phyloP scores from a whole-genome alignment of 441 rosid genomes.

The Populus hybrid region DNA sequence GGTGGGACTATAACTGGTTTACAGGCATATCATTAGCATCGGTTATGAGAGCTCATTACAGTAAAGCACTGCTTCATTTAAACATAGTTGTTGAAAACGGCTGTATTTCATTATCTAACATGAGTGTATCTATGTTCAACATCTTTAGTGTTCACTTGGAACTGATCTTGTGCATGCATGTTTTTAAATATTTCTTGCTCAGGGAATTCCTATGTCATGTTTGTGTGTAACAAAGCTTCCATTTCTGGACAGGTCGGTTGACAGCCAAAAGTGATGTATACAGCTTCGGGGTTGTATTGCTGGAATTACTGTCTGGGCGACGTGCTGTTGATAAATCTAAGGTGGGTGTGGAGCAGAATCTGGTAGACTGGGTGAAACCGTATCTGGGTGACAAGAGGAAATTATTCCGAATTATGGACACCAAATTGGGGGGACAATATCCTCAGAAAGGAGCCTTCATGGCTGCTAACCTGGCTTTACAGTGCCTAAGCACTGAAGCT shows the following conservation, averaged over 20 bases:
- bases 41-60: neutral
- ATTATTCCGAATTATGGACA: slow-evolving; percentile 62
- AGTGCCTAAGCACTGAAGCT: slow-evolving; percentile 45
- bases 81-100: neutral
- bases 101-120: neutral
- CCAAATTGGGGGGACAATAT: slow-evolving; percentile 66
- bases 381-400: slow-evolving; percentile 66
- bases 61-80: neutral
- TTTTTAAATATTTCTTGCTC: neutral
- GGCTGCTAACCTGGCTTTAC: slow-evolving; percentile 56
- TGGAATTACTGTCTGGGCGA: slow-evolving; percentile 73
- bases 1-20: neutral
- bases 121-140: neutral
- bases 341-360: slow-evolving; percentile 63
- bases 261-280: slow-evolving; percentile 78
- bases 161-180: neutral
- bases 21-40: neutral
- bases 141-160: neutral
- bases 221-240: slow-evolving; percentile 10
- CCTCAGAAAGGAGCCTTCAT: slow-evolving; percentile 60
- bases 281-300: slow-evolving; percentile 83
- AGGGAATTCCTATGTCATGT: neutral
- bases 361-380: slow-evolving; percentile 87
- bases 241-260: slow-evolving; percentile 56
- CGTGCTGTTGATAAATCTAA: slow-evolving; percentile 73